phyloP scores from a whole-genome alignment of 805 yeast species.

The Myxozyma monticola region DNA sequence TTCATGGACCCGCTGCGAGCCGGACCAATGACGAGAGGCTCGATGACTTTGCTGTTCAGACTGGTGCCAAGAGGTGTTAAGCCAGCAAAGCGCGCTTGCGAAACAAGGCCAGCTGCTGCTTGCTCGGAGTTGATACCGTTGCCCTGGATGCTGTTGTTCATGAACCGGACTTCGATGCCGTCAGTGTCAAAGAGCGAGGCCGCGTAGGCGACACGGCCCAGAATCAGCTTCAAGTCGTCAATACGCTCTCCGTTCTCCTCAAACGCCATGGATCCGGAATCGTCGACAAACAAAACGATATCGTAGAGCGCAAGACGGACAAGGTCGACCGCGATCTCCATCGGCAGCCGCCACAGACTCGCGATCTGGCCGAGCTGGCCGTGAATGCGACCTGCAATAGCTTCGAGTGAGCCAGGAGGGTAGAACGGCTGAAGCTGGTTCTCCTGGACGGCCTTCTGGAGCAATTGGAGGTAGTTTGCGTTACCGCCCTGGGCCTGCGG shows the following conservation, averaged over 20 bases:
- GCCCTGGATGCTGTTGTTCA: slow-evolving; percentile 34
- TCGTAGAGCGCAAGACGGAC: slow-evolving; percentile 38
- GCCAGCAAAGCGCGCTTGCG: slow-evolving; percentile 34
- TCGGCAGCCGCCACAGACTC: slow-evolving; percentile 36
- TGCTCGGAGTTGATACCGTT: slow-evolving; percentile 33
- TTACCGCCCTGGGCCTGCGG: slow-evolving; percentile 12
- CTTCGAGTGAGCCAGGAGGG: slow-evolving; percentile 37
- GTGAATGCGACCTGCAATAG: slow-evolving; percentile 31
- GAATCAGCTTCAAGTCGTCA: slow-evolving; percentile 37
- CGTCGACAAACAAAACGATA: slow-evolving; percentile 37
- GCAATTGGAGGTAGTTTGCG: slow-evolving; percentile 25
- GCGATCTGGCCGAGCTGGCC: slow-evolving; percentile 30
- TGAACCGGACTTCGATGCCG: slow-evolving; percentile 38
- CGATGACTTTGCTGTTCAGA: slow-evolving; percentile 34
- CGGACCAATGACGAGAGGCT: slow-evolving; percentile 35
- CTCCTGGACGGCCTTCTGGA: slow-evolving; percentile 34
- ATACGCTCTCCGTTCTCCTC: slow-evolving; percentile 40
- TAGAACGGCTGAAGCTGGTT: slow-evolving; percentile 35
- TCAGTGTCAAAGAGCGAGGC: slow-evolving; percentile 37
- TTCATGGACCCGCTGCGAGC: slow-evolving; percentile 29
- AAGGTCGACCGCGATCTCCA: slow-evolving; percentile 36
- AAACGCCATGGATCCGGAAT: slow-evolving; percentile 40
- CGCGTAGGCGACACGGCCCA: slow-evolving; percentile 36
- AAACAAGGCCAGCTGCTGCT: slow-evolving; percentile 32
- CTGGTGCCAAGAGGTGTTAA: slow-evolving; percentile 37